Percentiles rank a stretch among this genome's conserved stretches.
Evolutionary conservation across 495 filamentous ascomycete species (phyloP).

Genomic region (Penicillium lividum): DNA sequence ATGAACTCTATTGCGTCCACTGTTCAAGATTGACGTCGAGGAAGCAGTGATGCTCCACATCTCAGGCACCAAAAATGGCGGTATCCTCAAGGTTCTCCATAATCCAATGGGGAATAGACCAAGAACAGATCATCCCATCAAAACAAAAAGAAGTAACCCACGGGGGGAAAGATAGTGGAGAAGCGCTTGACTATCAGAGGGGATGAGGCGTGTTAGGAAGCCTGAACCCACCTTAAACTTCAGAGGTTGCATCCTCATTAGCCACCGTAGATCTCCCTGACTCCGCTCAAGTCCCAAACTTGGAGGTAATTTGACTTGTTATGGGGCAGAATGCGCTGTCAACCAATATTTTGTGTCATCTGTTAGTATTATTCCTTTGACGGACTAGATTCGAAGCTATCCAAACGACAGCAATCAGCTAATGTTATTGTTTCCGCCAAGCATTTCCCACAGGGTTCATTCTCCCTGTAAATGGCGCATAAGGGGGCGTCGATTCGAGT

Average conservation of each 20-base stretch:
- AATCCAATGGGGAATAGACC: slow-evolving; percentile 7
- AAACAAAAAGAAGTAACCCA: slow-evolving; percentile 13
- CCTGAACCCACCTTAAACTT: slow-evolving; percentile 25
- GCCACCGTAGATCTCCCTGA: slow-evolving; percentile 23
- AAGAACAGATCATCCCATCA: slow-evolving; percentile 11
- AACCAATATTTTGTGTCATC: background rate
- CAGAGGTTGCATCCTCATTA: slow-evolving; percentile 25
- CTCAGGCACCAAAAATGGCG: background rate
- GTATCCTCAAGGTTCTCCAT: slow-evolving; percentile 7
- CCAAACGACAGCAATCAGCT: background rate
- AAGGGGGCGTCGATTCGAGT: background rate
- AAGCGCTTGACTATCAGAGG: background rate
- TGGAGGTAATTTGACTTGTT: background rate
- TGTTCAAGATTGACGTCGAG: slow-evolving; percentile 10
- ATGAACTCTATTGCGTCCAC: slow-evolving; percentile 1
- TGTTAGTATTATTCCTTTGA: background rate
- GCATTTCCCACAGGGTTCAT: background rate
- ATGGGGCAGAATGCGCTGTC: background rate
- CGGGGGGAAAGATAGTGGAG: background rate
- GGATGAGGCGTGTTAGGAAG: slow-evolving; percentile 9
- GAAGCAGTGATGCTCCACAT: slow-evolving; percentile 14
- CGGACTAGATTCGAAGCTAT: background rate
- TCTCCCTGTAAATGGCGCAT: background rate
- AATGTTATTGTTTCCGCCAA: background rate
- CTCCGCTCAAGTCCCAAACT: slow-evolving; percentile 1